Evolutionary conservation across 352 stramenopile genomes (phyloP).

Genomic region (Phytophthora pinifolia): DNA sequence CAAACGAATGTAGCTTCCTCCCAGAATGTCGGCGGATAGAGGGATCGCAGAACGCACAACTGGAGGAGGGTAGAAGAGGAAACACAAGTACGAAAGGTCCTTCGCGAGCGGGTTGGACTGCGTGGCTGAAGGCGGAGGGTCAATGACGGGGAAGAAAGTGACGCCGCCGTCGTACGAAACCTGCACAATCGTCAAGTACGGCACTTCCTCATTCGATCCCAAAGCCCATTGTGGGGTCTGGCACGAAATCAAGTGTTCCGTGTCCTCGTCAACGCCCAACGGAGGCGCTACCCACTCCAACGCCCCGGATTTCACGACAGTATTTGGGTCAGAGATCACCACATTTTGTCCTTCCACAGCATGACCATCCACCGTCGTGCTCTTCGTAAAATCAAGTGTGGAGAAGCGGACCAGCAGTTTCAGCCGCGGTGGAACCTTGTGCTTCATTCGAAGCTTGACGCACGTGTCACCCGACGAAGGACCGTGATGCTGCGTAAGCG

Average conservation of each 20-base stretch:
- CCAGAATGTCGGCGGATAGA: constrained; percentile 64
- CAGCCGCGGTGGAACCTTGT: constrained; percentile 52
- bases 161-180: constrained; percentile 65
- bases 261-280: constrained; percentile 21
- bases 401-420: constrained; percentile 59
- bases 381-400: constrained; percentile 30
- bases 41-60: constrained; percentile 49
- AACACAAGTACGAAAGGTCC: constrained; percentile 74
- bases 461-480: constrained; percentile 56
- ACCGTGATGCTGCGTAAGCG: constrained; percentile 68
- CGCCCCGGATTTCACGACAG: background rate
- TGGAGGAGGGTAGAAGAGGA: constrained; percentile 70
- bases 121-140: constrained; percentile 6
- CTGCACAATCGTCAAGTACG: constrained; percentile 68
- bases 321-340: background rate
- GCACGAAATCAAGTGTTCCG: constrained; percentile 48
- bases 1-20: constrained; percentile 66
- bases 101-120: constrained; percentile 31
- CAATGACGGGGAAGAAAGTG: constrained; percentile 29
- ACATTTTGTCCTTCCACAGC: background rate
- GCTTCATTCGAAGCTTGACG: constrained; percentile 68
- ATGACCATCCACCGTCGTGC: constrained; percentile 17
- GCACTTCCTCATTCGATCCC: constrained; percentile 19
- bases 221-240: constrained; percentile 47
- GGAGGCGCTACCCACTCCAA: background rate